Base-by-base conservation (phyloP, 176 grass and related monocot genomes). In the Coix lacrymajobi region DNA sequence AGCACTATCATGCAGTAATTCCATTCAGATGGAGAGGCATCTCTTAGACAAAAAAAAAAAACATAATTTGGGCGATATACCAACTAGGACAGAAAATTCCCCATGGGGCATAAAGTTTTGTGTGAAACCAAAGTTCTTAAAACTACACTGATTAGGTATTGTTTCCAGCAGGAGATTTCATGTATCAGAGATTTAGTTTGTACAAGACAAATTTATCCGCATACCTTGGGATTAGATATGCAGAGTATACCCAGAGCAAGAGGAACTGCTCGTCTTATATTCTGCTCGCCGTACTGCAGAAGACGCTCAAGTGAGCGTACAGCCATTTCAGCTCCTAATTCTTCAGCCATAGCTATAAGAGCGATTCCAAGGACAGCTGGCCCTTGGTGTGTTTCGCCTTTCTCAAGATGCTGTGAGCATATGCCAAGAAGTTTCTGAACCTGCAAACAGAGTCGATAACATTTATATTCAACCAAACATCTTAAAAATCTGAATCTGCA, bases 321-420 rank as follows among this genome's bases (percentile, higher is more conserved):
- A 36, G 93, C 89, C 96, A 99, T 99, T 48, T 99, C 96, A 76
- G 87, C 51, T 46, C 93, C 96, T 80, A 99, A 83, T 92, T 99
- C 96, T 90, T 99, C 96, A 36, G 93, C 81, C 96, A 99, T 99
- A 17, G 96, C 79, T 87, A 99, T 96, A 56, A 99, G 89, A 69
- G 93, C 96, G 86, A 99, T 96, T 90, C 96, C 96, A 76, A 99
- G 89, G 17, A 99, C 96, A 99, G 96, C 96, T 77, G 96, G 91
- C 49, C 96, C 93, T 85, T 99, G 96, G 75, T 99, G 93, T 32
- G 89, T 99, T 81, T 99, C 96, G 0, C 93, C 91, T 79, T 99
- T 99, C 4, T 96, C 96, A 49, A 99, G 89, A 90, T 99, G 96
- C 62, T 99, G 91, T 62, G 96, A 89, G 69, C 96, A 99, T 69